phyloP scores from a whole-genome alignment of 2,329 filamentous ascomycete genomes.

The Ophioceras dolichostomum region DNA sequence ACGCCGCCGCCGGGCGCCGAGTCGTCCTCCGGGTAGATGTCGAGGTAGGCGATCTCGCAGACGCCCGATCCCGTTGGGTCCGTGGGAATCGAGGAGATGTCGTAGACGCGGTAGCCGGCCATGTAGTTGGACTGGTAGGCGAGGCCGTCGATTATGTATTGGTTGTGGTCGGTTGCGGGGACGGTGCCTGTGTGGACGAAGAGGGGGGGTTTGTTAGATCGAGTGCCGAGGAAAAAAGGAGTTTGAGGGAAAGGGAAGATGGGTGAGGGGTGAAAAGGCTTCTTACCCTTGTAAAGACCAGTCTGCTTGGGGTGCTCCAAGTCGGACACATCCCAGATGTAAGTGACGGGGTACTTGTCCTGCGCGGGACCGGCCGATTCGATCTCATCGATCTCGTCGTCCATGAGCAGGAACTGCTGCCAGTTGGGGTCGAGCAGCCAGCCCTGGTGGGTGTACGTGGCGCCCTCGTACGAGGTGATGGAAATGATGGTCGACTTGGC shows the following conservation, averaged over 20 bases:
- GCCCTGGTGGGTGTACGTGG: slow-evolving; percentile 45
- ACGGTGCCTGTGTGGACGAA: no score
- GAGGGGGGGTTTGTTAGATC: no score
- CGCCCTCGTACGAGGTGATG: slow-evolving; percentile 39
- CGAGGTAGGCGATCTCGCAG: slow-evolving; percentile 31
- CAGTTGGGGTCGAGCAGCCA: slow-evolving; percentile 31
- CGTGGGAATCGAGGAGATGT: slow-evolving; percentile 16
- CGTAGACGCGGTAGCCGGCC: slow-evolving; percentile 24
- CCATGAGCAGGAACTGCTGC: slow-evolving; percentile 32
- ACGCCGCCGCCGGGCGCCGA: slow-evolving; percentile 18
- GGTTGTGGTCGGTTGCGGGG: slow-evolving; percentile 30
- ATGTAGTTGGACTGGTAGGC: slow-evolving; percentile 33
- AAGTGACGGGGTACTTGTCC: slow-evolving; percentile 31
- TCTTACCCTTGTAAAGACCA: slow-evolving; percentile 27
- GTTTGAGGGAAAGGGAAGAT: no score
- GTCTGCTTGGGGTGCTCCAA: slow-evolving; percentile 28
- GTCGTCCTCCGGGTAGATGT: slow-evolving; percentile 35
- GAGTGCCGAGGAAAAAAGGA: no score
- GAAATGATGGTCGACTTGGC: slow-evolving; percentile 32
- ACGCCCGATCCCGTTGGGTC: slow-evolving; percentile 24
- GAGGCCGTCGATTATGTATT: slow-evolving; percentile 26
- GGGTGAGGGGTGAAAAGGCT: no score
- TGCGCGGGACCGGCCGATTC: slow-evolving; percentile 8
- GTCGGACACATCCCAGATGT: slow-evolving; percentile 34
- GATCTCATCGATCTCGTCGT: slow-evolving; percentile 40